These are phyloP conservation scores for Carex myosuroides DNA, from an alignment of 176 grass and related monocot genomes.

Conservation along the genomic window DNA sequence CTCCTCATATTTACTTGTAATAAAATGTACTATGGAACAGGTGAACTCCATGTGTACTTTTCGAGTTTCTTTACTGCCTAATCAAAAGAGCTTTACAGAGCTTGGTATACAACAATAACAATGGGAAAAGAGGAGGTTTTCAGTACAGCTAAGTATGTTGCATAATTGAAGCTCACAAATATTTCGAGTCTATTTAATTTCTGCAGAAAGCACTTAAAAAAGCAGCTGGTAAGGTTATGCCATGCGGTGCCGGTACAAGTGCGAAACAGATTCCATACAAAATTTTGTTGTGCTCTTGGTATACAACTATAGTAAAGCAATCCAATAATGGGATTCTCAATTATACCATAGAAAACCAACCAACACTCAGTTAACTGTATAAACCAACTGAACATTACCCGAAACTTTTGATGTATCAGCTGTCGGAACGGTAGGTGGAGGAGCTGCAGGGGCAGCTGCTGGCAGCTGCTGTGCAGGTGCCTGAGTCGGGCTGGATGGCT, in stretches of 20 bases:
- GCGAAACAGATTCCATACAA: not conserved
- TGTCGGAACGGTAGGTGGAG: slow-evolving; percentile 73
- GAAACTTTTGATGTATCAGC: slow-evolving; percentile 91
- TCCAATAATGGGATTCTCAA: not conserved
- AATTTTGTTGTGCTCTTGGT: not conserved
- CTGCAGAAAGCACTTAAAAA: not conserved
- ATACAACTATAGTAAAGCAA: not conserved
- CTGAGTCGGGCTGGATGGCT: slow-evolving; percentile 80
- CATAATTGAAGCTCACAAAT: not conserved
- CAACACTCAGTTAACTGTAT: not conserved
- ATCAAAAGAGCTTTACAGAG: not conserved
- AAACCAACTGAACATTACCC: slow-evolving; percentile 39
- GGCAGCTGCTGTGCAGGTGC: slow-evolving; percentile 33
- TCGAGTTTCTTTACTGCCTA: not conserved
- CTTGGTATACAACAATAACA: not conserved
- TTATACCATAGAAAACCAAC: not conserved
- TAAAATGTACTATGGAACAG: not conserved
- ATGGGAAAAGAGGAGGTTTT: not conserved
- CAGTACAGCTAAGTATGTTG: not conserved
- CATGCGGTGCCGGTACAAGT: not conserved
- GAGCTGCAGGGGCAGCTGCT: slow-evolving; percentile 44
- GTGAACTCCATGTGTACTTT: not conserved
- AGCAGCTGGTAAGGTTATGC: not conserved
- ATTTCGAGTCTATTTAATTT: not conserved
- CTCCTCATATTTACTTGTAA: not conserved